These are phyloP conservation scores for Gossypioides kirkii DNA, from an alignment of 345 rosid genomes.

Conservation along the genomic window DNA sequence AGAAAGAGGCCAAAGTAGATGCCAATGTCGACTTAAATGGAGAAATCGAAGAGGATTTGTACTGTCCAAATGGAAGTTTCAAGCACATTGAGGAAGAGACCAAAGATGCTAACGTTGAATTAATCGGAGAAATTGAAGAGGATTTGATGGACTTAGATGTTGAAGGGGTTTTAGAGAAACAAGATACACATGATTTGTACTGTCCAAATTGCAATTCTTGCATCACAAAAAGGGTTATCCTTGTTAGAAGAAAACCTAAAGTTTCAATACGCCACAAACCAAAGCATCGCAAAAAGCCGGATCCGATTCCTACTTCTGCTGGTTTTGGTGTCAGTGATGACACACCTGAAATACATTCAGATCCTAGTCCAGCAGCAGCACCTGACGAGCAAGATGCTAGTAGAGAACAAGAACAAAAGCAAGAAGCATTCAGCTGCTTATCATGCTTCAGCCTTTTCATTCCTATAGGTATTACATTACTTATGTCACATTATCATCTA, in stretches of 20 bases:
- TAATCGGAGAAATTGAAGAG: slow-evolving; percentile 41
- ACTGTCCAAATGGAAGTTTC: background rate
- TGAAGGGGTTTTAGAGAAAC: slow-evolving; percentile 60
- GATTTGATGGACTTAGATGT: slow-evolving; percentile 46
- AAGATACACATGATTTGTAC: slow-evolving; percentile 65
- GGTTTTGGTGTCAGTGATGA: slow-evolving; percentile 6
- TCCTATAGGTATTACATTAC: slow-evolving; percentile 44
- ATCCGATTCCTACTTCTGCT: slow-evolving; percentile 12
- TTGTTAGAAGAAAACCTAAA: slow-evolving; percentile 43
- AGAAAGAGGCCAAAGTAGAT: slow-evolving; percentile 17
- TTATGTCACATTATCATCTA: background rate
- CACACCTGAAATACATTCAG: slow-evolving; percentile 10
- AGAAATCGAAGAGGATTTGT: slow-evolving; percentile 37
- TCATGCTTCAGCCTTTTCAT: slow-evolving; percentile 72
- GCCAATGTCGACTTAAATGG: slow-evolving; percentile 31
- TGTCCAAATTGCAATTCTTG: slow-evolving; percentile 80
- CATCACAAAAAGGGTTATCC: slow-evolving; percentile 68
- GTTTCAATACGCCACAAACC: slow-evolving; percentile 19
- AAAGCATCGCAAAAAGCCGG: slow-evolving; percentile 19
- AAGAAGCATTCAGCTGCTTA: slow-evolving; percentile 52
- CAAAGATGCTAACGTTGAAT: slow-evolving; percentile 23
- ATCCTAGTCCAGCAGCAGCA: slow-evolving; percentile 14
- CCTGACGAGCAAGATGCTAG: slow-evolving; percentile 6
- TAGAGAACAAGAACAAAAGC: slow-evolving; percentile 10
- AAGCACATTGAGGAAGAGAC: slow-evolving; percentile 20